Base-by-base conservation (phyloP, 2,329 filamentous ascomycete species). In the Aspergillus proliferans region DNA sequence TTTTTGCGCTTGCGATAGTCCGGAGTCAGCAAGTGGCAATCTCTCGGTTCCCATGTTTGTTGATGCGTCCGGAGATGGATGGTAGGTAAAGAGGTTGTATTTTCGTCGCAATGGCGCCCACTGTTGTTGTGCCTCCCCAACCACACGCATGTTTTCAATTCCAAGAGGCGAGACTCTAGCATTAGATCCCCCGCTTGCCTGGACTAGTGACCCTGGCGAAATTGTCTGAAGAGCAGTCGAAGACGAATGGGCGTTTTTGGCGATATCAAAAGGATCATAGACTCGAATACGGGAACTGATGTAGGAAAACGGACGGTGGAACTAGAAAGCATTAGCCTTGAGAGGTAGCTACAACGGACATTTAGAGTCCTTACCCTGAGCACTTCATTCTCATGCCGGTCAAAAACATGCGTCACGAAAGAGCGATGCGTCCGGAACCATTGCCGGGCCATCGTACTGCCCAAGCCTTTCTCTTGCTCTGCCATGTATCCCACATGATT, bases 341-440 rank as follows among this genome's bases (percentile, higher is more conserved):
- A 38, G 6, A 8, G 6, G 6, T n/a, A 19, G 34, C 3, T 6
- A 5, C n/a, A 8, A 7, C 18, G 4, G 7, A 33, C 19, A 45
- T 12, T 26, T 2, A 34, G 6, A 6, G 7, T 33, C 10, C 64
- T 51, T 67, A 75, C 71, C 65, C 77, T 66, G 46, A 85, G 63
- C 6, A 85, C 76, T 62, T 85, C 82, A 55, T 75, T 76, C 58
- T 81, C 77, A 38, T 81, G 67, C 46, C 70, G 71, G 57, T 85
- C 82, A 63, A 85, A 85, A 2, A 85, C 80, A 64, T 84, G 80
- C 4, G 81, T 81, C 12, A 81, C 83, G 53, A 85, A 85, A 51
- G 79, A 78, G 39, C 82, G 71, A 61, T 85, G 82, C 2, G 82
- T 85, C 52, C 72, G 74, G 55, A 82, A 78, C 72, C 78, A 77